Evolutionary conservation across 1,284 basidiomycete species (phyloP).

Genomic region (Fomitopsis schrenkii): DNA sequence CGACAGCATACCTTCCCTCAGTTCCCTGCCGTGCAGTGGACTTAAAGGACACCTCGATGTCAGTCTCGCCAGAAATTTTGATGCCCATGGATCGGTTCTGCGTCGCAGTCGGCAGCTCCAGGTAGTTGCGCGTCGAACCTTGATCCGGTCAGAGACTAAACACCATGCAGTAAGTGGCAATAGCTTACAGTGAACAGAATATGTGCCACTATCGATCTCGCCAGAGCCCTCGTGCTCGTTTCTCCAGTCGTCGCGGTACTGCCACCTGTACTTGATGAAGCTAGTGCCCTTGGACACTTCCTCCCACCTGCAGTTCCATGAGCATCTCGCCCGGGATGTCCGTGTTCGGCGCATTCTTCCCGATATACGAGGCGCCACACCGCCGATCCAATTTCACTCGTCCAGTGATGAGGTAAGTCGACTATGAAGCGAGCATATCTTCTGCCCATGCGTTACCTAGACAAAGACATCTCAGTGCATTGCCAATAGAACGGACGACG

Average conservation of each 20-base stretch:
- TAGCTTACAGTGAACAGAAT: constrained; percentile 23
- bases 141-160: not conserved
- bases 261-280: constrained; percentile 23
- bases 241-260: constrained; percentile 26
- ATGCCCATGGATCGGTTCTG: constrained; percentile 23
- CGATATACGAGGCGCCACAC: too few species aligned
- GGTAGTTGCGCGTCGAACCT: constrained; percentile 28
- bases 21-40: constrained; percentile 8
- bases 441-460: too few species aligned
- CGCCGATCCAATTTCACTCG: too few species aligned
- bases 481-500: too few species aligned
- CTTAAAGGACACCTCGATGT: constrained; percentile 22
- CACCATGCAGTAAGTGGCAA: not conserved
- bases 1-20: constrained; percentile 19
- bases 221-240: constrained; percentile 24
- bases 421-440: too few species aligned
- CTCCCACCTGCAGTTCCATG: constrained; percentile 27
- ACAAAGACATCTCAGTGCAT: too few species aligned
- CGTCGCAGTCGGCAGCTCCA: constrained; percentile 25
- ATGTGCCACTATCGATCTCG: constrained; percentile 19
- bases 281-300: constrained; percentile 13
- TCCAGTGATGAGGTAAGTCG: too few species aligned
- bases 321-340: too few species aligned
- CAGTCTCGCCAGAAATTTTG: constrained; percentile 24
- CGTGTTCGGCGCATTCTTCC: too few species aligned